These are phyloP conservation scores for Aspergillus flavus DNA, from an alignment of 2,329 filamentous ascomycete species.

Conservation along the genomic window DNA sequence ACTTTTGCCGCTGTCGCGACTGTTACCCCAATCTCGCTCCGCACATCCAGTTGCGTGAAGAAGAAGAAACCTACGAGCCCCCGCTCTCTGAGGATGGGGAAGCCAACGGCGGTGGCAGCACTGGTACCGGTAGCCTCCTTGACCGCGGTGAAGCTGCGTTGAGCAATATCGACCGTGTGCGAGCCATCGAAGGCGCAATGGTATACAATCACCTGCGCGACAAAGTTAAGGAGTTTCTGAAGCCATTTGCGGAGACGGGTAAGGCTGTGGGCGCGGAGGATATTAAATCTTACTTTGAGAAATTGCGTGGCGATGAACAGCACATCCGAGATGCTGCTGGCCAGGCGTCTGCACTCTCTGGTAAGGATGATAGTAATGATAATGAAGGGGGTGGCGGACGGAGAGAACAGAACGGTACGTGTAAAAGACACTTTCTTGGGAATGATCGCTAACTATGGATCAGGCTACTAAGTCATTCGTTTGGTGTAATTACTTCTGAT, in stretches of 20 bases:
- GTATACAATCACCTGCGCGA: slow-evolving; percentile 96
- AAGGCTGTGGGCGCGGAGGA: slow-evolving; percentile 88
- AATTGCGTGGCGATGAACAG: slow-evolving; percentile 83
- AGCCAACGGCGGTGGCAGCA: slow-evolving; percentile 51
- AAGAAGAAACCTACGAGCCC: slow-evolving; percentile 92
- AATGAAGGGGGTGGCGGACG: slow-evolving; percentile 37
- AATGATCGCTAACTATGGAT: not conserved
- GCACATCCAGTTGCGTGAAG: slow-evolving; percentile 83
- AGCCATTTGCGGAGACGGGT: slow-evolving; percentile 90
- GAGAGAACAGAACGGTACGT: slow-evolving; percentile 52
- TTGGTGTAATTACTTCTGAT: not conserved
- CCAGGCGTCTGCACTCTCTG: slow-evolving; percentile 46
- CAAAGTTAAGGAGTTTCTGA: slow-evolving; percentile 90
- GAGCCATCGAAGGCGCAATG: slow-evolving; percentile 96
- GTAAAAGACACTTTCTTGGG: not conserved
- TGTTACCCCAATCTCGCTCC: slow-evolving; percentile 74
- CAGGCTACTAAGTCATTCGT: slow-evolving; percentile 10
- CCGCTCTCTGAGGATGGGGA: slow-evolving; percentile 72
- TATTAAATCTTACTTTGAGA: slow-evolving; percentile 95
- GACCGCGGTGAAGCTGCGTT: slow-evolving; percentile 92
- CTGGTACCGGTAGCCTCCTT: slow-evolving; percentile 77
- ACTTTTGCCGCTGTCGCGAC: slow-evolving; percentile 78
- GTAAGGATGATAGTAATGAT: slow-evolving; percentile 31
- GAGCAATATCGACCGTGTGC: slow-evolving; percentile 86
- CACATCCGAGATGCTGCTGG: slow-evolving; percentile 67